Conservation (phyloP, 2,329 filamentous ascomycete species). For the Rhinocladiella mackenziei region DNA sequence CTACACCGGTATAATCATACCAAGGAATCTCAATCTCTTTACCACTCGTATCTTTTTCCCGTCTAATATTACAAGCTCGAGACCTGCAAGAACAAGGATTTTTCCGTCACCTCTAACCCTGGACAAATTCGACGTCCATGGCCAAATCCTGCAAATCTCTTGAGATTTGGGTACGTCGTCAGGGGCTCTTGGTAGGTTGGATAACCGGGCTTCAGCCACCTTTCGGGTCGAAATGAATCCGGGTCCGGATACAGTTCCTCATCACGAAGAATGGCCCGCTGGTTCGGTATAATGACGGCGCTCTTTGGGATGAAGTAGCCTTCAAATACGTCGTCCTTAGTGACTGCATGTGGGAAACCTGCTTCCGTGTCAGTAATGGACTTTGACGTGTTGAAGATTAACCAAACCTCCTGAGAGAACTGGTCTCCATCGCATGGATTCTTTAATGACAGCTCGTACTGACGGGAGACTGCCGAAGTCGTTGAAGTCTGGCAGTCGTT, state of each 20-base stretch:
- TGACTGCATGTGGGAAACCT: conserved; percentile 44
- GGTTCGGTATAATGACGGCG: conserved; percentile 42
- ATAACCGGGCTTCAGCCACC: conserved; percentile 28
- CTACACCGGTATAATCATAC: conserved; percentile 20
- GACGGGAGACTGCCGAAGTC: conserved; percentile 37
- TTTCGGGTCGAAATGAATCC: conserved; percentile 27
- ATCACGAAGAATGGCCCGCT: conserved; percentile 33
- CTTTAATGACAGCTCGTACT: conserved; percentile 40
- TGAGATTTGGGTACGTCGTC: conserved; percentile 27
- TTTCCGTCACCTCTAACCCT: conserved; percentile 26
- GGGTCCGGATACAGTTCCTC: conserved; percentile 30
- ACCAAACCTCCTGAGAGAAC: conserved; percentile 22
- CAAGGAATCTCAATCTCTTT: conserved; percentile 17
- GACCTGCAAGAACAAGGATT: conserved; percentile 50
- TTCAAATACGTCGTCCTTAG: conserved; percentile 41
- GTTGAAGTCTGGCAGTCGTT: conserved; percentile 35
- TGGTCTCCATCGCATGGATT: conserved; percentile 45
- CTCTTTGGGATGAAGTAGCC: neutral
- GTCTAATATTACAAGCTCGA: conserved; percentile 51
- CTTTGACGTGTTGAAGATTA: neutral
- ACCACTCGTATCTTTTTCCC: conserved; percentile 7
- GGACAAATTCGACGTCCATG: conserved; percentile 29
- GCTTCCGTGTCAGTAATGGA: neutral
- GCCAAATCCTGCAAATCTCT: conserved; percentile 24
- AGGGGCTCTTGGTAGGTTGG: conserved; percentile 29